Evolutionary conservation across 2,329 filamentous ascomycete species (phyloP).

Genomic region (Elsinoe fawcettii): DNA sequence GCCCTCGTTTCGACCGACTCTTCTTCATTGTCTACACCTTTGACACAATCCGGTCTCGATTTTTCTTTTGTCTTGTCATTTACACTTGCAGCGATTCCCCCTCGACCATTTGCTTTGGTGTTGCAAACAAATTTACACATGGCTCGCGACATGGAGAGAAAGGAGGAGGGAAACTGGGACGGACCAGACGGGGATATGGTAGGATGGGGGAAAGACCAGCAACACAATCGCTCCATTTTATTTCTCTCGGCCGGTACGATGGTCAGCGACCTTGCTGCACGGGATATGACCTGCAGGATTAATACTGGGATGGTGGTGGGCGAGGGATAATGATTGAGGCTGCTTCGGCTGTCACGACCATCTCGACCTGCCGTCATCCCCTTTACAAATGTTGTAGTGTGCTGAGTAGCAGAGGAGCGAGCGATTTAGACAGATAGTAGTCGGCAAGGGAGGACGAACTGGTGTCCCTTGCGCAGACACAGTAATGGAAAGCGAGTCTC

Average conservation of each 20-base stretch:
- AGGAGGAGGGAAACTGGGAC: not conserved
- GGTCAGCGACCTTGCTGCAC: constrained; percentile 10
- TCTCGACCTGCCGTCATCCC: not conserved
- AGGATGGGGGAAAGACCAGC: not conserved
- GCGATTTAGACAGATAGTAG: constrained; percentile 12
- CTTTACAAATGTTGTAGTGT: constrained; percentile 10
- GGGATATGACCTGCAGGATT: constrained; percentile 5
- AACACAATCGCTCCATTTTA: constrained; percentile 6
- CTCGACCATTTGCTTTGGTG: constrained; percentile 1
- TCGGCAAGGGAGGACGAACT: constrained; percentile 7
- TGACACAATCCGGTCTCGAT: constrained; percentile 3
- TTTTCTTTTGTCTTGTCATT: constrained; percentile 14
- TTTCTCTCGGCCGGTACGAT: constrained; percentile 4
- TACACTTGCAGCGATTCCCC: constrained; percentile 16
- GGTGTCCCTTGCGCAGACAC: constrained; percentile 12
- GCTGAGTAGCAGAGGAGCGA: constrained; percentile 5
- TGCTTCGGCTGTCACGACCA: not conserved
- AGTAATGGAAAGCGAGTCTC: constrained; percentile 10
- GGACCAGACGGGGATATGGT: not conserved
- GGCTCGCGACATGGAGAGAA: not conserved
- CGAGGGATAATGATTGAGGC: not conserved
- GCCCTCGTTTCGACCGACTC: constrained; percentile 11
- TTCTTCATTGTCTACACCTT: constrained; percentile 17
- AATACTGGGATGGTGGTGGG: constrained; percentile 5
- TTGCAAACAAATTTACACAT: constrained; percentile 10